Evolutionary conservation across 2,329 filamentous ascomycete genomes (phyloP), one percentile per base, ranked within the genome.

Genomic region (Arthrinium phaeospermum): DNA sequence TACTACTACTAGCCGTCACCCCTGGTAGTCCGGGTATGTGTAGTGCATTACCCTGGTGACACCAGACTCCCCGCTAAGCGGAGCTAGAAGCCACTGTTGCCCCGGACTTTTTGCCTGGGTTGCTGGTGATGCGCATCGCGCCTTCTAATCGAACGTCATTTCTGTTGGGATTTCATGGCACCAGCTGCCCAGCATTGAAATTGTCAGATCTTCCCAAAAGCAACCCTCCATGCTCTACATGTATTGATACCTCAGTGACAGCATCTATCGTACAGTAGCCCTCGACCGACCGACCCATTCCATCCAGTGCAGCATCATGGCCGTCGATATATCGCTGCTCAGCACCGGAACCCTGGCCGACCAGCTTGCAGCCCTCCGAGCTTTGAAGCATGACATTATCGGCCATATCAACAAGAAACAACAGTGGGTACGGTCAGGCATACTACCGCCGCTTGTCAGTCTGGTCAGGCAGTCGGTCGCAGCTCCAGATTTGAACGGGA

Each of bases 401-500:
- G 96, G 96, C 34, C 94, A 98, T 82, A 88, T 93, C 46, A 91
- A 96, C 81, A 92, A 92, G 81, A 99, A 99, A 83, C 92, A 96
- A 82, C 83, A 90, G 72, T 95, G 92, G 86, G 87, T 98, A 53
- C 86, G 86, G 72, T 84, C 90, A 71, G 95, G 95, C 24, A 86
- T 94, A 41, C 82, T 96, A 67, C 87, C 90, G 70, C 87, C 89
- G 46, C 84, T 87, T 71, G 86, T 86, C 78, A 83, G 80, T 76
- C 86, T 85, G 74, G 85, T 88, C 80, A 41, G 30, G 16, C 34
- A 41, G 41, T 41, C 57, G 12, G 19, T 37, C 13, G 81, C 81
- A 68, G 75, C 80, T 19, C 78, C 19, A n/a, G 57, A 34, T 22
- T 22, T 27, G 27, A n/a, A 67, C 37, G 27, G 30, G 27, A 37